A percentile compares a stretch with the other conserved stretches of the same genome.
Conservation (phyloP, 495 filamentous ascomycete species). For the Apodospora peruviana region DNA sequence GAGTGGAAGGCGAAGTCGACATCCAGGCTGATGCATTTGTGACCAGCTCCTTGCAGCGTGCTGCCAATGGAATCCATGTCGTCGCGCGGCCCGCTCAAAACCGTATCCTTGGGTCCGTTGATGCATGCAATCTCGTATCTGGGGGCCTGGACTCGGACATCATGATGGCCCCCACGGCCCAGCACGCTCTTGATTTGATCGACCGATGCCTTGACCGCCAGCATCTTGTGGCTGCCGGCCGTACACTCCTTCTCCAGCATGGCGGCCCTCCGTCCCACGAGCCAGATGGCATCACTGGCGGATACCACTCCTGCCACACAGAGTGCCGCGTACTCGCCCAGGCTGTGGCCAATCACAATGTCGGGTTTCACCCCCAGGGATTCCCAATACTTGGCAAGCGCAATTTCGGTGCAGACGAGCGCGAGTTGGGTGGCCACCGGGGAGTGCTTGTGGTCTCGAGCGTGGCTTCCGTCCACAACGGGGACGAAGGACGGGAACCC, state of each 20-base stretch:
- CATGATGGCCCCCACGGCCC: too few relatives aligned
- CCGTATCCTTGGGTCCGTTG: conserved; percentile 45
- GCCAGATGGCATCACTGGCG: conserved; percentile 56
- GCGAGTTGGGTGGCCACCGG: conserved; percentile 62
- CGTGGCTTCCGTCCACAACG: conserved; percentile 48
- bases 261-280: conserved; percentile 63
- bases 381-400: conserved; percentile 61
- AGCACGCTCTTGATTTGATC: conserved; percentile 5
- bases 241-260: conserved; percentile 56
- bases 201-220: conserved; percentile 45
- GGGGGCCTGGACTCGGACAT: neutral
- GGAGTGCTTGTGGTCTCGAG: conserved; percentile 42
- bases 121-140: conserved; percentile 52
- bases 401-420: conserved; percentile 64
- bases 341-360: conserved; percentile 67
- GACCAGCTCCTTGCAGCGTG: conserved; percentile 40
- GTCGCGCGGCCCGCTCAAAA: conserved; percentile 37
- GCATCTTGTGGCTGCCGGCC: conserved; percentile 54
- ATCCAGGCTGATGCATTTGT: conserved; percentile 51
- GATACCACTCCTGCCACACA: conserved; percentile 63
- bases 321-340: conserved; percentile 71
- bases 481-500: conserved; percentile 51
- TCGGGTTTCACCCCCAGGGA: conserved; percentile 59
- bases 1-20: conserved; percentile 69
- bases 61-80: conserved; percentile 48